These are phyloP conservation scores for Meripilus lineatus DNA, from an alignment of 1,284 basidiomycete species.

Conservation along the genomic window DNA sequence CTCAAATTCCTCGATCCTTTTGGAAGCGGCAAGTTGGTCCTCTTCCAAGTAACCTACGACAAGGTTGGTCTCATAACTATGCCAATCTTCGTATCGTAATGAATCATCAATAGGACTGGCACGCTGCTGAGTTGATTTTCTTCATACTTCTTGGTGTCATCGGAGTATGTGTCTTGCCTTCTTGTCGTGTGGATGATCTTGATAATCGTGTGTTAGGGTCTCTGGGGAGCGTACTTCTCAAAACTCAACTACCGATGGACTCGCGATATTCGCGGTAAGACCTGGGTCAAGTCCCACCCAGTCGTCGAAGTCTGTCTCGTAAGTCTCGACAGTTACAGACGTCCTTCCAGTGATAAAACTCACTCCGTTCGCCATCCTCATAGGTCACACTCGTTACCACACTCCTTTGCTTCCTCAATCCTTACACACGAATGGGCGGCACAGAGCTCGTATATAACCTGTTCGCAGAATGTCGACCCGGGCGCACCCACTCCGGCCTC, in stretches of 20 bases:
- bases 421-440: conserved; percentile 90
- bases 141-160: conserved; percentile 86
- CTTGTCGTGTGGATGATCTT: no score
- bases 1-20: conserved; percentile 91
- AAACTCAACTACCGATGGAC: conserved; percentile 91
- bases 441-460: conserved; percentile 91
- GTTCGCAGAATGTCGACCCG: conserved; percentile 79
- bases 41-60: conserved; percentile 90
- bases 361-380: conserved; percentile 8
- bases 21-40: conserved; percentile 76
- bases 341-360: neutral
- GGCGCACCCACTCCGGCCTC: conserved; percentile 61
- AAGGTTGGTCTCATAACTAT: conserved; percentile 39
- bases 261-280: conserved; percentile 73
- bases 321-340: conserved; percentile 19
- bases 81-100: neutral
- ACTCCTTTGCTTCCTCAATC: conserved; percentile 81
- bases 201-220: conserved; percentile 46
- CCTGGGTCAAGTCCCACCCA: conserved; percentile 79
- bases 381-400: conserved; percentile 79
- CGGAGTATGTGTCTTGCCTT: conserved; percentile 66
- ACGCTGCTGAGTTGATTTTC: conserved; percentile 77
- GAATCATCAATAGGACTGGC: conserved; percentile 67
- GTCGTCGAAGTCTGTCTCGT: conserved; percentile 84
- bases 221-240: conserved; percentile 94